phyloP scores from a whole-genome alignment of 768 basidiomycete genomes.

The Lanmaoa pseudosensibilis region DNA sequence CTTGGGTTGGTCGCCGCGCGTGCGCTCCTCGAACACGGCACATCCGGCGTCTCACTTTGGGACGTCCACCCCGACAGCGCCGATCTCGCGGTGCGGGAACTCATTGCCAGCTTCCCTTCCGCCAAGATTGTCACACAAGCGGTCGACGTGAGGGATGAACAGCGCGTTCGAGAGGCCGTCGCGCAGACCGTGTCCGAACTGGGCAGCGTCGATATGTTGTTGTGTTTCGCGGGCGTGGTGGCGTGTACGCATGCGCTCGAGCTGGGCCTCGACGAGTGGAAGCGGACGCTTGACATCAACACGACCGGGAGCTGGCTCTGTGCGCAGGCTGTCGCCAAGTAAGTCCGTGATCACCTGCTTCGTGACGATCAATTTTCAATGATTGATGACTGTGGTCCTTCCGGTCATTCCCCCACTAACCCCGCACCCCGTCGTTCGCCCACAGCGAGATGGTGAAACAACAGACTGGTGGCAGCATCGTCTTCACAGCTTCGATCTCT shows the following conservation, averaged over 20 bases:
- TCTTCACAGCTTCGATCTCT: conserved; percentile 45
- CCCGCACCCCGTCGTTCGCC: background rate
- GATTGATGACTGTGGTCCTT: background rate
- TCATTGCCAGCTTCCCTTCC: conserved; percentile 29
- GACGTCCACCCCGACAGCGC: conserved; percentile 19
- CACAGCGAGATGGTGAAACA: conserved; percentile 44
- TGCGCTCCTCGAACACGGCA: conserved; percentile 47
- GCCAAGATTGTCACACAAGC: conserved; percentile 34
- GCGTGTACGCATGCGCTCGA: conserved; percentile 35
- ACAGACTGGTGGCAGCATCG: conserved; percentile 40
- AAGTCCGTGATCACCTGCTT: background rate
- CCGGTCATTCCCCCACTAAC: background rate
- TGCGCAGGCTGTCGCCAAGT: conserved; percentile 43
- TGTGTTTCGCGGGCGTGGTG: conserved; percentile 47
- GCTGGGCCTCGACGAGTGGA: conserved; percentile 36
- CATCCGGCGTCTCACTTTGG: conserved; percentile 29
- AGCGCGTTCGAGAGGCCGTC: conserved; percentile 28
- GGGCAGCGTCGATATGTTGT: conserved; percentile 37
- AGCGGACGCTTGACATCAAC: conserved; percentile 41
- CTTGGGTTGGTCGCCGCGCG: conserved; percentile 39
- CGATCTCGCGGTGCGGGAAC: conserved; percentile 12
- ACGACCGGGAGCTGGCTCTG: conserved; percentile 48
- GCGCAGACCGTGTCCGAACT: conserved; percentile 28
- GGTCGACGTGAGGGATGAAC: conserved; percentile 36
- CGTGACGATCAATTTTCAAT: background rate